These are phyloP conservation scores for Incumbomyces lentus DNA, from an alignment of 2,329 filamentous ascomycete species.

Conservation along the genomic window DNA sequence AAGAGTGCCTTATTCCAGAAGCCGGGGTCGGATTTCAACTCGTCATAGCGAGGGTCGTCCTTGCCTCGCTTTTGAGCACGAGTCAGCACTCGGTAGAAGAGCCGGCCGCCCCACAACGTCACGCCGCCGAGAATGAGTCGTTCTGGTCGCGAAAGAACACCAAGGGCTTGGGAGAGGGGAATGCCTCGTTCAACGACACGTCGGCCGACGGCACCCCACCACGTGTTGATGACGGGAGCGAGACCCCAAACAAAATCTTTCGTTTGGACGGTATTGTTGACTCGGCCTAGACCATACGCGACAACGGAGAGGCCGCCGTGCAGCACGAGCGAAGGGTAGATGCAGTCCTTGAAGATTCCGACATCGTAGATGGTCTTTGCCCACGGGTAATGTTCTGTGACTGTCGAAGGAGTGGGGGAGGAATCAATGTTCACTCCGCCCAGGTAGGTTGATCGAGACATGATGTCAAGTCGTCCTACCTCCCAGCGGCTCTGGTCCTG, in stretches of 20 bases:
- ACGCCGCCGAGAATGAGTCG: constrained; percentile 47
- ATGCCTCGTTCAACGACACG: constrained; percentile 38
- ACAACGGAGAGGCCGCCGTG: constrained; percentile 43
- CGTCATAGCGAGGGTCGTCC: constrained; percentile 48
- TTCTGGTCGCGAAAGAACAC: constrained; percentile 43
- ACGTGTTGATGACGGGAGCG: constrained; percentile 47
- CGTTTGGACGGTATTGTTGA: constrained; percentile 46
- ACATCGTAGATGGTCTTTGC: constrained; percentile 24
- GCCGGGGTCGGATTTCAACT: constrained; percentile 39
- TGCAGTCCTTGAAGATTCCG: constrained; percentile 43
- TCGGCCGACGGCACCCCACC: constrained; percentile 50
- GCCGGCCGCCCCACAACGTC: constrained; percentile 47
- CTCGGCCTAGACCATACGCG: constrained; percentile 42
- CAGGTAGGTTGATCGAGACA: constrained; percentile 4
- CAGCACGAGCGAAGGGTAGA: constrained; percentile 45
- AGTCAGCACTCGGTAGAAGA: constrained; percentile 45
- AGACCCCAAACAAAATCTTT: constrained; percentile 52
- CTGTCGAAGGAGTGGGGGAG: not conserved
- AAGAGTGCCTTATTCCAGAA: constrained; percentile 51
- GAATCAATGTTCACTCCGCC: constrained; percentile 2
- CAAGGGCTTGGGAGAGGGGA: constrained; percentile 37
- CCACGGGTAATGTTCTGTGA: constrained; percentile 7
- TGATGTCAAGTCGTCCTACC: not conserved
- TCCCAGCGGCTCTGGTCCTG: not conserved
- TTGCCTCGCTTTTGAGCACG: constrained; percentile 32